Evolutionary conservation across 129 eudicot species (phyloP).

Genomic region (Flaveria bidentis): DNA sequence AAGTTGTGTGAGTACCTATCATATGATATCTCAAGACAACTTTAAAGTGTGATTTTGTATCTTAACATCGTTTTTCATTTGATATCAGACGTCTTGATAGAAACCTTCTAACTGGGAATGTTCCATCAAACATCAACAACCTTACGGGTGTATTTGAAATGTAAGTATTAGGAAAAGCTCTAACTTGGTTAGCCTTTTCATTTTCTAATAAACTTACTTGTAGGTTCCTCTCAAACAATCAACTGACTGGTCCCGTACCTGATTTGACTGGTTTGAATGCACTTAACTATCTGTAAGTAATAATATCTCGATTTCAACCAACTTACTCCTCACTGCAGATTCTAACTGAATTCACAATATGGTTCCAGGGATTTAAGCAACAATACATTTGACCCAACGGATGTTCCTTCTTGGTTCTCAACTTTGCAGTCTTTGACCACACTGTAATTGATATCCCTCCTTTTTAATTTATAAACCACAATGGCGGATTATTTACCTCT

Average conservation of each 20-base stretch:
- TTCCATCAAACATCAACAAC: conserved; percentile 49
- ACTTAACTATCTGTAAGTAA: conserved; percentile 55
- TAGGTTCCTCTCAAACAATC: conserved; percentile 56
- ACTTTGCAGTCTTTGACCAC: conserved; percentile 48
- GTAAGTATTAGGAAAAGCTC: conserved; percentile 21
- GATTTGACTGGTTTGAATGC: conserved; percentile 39
- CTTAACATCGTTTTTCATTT: conserved; percentile 6
- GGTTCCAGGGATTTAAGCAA: conserved; percentile 59
- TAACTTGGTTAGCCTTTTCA: background rate
- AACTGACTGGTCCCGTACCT: conserved; percentile 52
- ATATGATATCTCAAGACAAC: background rate
- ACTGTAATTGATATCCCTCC: conserved; percentile 31
- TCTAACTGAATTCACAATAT: conserved; percentile 4
- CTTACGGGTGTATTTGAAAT: conserved; percentile 41
- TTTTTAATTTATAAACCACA: background rate
- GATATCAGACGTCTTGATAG: conserved; percentile 47
- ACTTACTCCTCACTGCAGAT: background rate
- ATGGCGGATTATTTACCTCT: conserved; percentile 1
- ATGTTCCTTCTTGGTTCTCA: conserved; percentile 46
- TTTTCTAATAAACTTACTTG: background rate
- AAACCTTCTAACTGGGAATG: conserved; percentile 36
- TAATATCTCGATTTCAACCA: background rate
- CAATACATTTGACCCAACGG: conserved; percentile 40
- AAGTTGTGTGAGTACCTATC: conserved; percentile 71
- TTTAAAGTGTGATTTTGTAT: background rate